These are phyloP conservation scores for Sambucus nigra DNA, from an alignment of 129 eudicot species.

Conservation along the genomic window DNA sequence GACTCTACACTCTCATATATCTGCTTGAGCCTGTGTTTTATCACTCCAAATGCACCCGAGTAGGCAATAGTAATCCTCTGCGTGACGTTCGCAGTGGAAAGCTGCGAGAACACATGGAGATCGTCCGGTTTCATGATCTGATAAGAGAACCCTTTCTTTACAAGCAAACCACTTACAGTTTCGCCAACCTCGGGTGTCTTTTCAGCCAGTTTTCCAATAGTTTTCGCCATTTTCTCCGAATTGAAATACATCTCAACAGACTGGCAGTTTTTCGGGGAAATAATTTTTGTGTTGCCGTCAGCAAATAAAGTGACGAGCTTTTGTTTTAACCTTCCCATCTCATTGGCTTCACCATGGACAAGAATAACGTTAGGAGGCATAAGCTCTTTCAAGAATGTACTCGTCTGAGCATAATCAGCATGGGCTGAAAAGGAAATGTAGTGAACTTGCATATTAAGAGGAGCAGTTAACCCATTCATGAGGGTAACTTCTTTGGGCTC, in stretches of 20 bases:
- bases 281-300: slow-evolving; percentile 65
- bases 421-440: slow-evolving; percentile 97
- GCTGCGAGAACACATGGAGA: slow-evolving; percentile 81
- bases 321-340: slow-evolving; percentile 93
- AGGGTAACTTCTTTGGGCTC: slow-evolving; percentile 95
- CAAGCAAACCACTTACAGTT: slow-evolving; percentile 72
- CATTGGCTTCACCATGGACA: slow-evolving; percentile 93
- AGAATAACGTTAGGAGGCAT: slow-evolving; percentile 93
- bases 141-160: slow-evolving; percentile 87
- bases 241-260: slow-evolving; percentile 77
- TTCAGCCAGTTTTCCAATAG: slow-evolving; percentile 85
- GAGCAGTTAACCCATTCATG: slow-evolving; percentile 75
- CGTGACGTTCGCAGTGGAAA: slow-evolving; percentile 71
- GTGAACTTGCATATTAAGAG: slow-evolving; percentile 87
- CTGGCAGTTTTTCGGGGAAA: slow-evolving; percentile 84
- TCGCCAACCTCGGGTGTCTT: slow-evolving; percentile 66
- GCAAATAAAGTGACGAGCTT: slow-evolving; percentile 59
- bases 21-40: slow-evolving; percentile 70
- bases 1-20: slow-evolving; percentile 81
- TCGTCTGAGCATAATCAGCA: slow-evolving; percentile 87
- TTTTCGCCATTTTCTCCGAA: slow-evolving; percentile 81
- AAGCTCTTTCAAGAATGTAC: slow-evolving; percentile 82
- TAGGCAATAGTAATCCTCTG: slow-evolving; percentile 90
- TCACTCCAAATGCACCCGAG: slow-evolving; percentile 84
- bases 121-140: slow-evolving; percentile 91